phyloP scores from a whole-genome alignment of 148 eudicot species.

The Linanthus parryae region DNA sequence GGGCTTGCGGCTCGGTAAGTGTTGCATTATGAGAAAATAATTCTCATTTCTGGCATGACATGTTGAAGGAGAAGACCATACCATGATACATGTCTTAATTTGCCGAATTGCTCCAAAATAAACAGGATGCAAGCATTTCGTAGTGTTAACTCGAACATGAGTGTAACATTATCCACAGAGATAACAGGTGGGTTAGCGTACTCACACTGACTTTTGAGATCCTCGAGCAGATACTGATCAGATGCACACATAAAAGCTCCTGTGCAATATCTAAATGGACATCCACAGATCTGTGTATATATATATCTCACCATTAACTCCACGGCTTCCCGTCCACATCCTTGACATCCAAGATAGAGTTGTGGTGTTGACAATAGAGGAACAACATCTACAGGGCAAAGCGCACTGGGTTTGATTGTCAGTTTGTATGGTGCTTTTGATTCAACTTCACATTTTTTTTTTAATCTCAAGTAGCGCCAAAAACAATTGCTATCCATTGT shows the following conservation, averaged over 20 bases:
- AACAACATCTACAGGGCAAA: constrained; percentile 65
- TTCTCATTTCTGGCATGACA: constrained; percentile 64
- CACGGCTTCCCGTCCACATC: constrained; percentile 88
- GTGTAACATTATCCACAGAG: constrained; percentile 51
- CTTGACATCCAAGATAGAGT: constrained; percentile 59
- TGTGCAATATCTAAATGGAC: constrained; percentile 74
- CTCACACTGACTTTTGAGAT: constrained; percentile 87
- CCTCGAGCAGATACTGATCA: constrained; percentile 89
- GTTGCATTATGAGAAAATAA: constrained; percentile 48
- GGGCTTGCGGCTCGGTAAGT: too few species aligned
- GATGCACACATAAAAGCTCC: constrained; percentile 86
- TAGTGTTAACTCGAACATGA: constrained; percentile 71
- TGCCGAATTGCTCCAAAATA: constrained; percentile 72
- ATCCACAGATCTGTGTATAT: constrained; percentile 78
- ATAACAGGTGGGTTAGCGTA: constrained; percentile 77
- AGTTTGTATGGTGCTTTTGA: constrained; percentile 67
- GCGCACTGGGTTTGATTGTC: constrained; percentile 59
- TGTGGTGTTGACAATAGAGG: constrained; percentile 81
- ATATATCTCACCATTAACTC: constrained; percentile 98
- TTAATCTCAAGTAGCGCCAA: constrained; percentile 75
- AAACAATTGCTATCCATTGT: constrained; percentile 60
- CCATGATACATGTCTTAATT: constrained; percentile 50
- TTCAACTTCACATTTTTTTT: constrained; percentile 40
- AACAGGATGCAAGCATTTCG: constrained; percentile 70
- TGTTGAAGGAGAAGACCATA: constrained; percentile 48